Base-by-base conservation (phyloP, 257 asterid species). In the Lycium ferocissimum region DNA sequence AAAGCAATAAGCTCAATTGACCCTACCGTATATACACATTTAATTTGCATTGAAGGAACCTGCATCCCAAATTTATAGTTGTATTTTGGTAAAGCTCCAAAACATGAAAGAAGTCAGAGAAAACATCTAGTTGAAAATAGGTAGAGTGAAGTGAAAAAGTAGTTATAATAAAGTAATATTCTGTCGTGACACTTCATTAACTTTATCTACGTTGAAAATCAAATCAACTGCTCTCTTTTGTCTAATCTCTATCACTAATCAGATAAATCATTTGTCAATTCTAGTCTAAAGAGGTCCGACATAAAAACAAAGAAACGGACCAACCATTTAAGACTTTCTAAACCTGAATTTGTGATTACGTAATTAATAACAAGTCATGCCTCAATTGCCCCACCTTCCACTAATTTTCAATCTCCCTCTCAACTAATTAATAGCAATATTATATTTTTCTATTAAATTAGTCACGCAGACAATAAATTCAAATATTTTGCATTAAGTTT, bases 81-180 rank as follows among this genome's bases (percentile, higher is more conserved):
- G 33, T 26, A 26, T 26, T 26, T 26, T 26, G 33, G 33, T 26
- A 26, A 26, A 26, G 33, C 33, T 26, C 33, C 33, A 26, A 26
- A 26, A 26, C 33, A 26, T 26, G 33, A 26, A 26, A 26, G 33
- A 26, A 26, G 33, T 26, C 33, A 26, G 33, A 26, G 33, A 26
- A 26, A 26, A 26, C 33, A 26, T 26, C 33, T 26, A 26, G 33
- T 26, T 26, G 33, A 26, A 26, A 26, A 26, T 26, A 26, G 0
- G 22, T 49, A 72, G 18, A n/a, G 20, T 47, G 53, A 78, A 78
- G 88, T 72, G 83, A 81, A 69, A 85, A 38, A 8, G 82, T 7
- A 53, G 49, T 78, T 56, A 0, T 7, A 58, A 69, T 81, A 81
- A 85, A 85, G 88, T 82, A 20, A 85, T 71, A 81, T 81, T 71